Percentiles rank a stretch among this genome's conserved stretches.
Evolutionary conservation across 352 stramenopile genomes (phyloP).

Genomic region (Pythium vanterpoolii): DNA sequence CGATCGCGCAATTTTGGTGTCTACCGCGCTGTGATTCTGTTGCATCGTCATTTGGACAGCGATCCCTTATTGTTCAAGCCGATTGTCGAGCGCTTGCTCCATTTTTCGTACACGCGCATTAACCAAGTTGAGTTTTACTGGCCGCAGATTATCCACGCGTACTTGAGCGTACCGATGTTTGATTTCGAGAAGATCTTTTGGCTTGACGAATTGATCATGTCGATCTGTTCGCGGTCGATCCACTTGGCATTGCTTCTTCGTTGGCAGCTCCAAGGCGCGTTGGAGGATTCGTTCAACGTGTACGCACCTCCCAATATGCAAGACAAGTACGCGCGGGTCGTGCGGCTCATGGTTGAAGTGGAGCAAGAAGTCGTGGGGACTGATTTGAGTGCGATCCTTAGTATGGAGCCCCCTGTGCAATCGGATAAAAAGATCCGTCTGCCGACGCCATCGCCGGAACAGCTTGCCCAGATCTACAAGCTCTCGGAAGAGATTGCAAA

Average conservation of each 20-base stretch:
- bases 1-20: constrained; percentile 75
- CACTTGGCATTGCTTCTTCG: constrained; percentile 78
- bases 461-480: constrained; percentile 78
- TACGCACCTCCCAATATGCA: constrained; percentile 81
- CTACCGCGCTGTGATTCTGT: constrained; percentile 79
- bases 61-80: constrained; percentile 85
- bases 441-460: constrained; percentile 79
- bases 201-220: constrained; percentile 86
- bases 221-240: constrained; percentile 84
- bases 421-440: constrained; percentile 53
- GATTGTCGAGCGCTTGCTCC: constrained; percentile 77
- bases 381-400: constrained; percentile 62
- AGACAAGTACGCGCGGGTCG: constrained; percentile 82
- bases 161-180: constrained; percentile 86
- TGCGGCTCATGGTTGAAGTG: constrained; percentile 84
- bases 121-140: constrained; percentile 92
- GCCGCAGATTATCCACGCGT: constrained; percentile 88
- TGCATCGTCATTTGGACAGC: constrained; percentile 84
- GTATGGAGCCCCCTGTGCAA: constrained; percentile 37
- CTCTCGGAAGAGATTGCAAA: constrained; percentile 72
- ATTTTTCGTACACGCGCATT: constrained; percentile 87
- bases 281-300: constrained; percentile 81
- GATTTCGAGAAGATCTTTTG: constrained; percentile 90
- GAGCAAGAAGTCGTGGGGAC: constrained; percentile 80
- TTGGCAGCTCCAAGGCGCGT: constrained; percentile 83